Evolutionary conservation across 345 rosid species (phyloP), one percentile per base, ranked within the genome.

Genomic region (Garcia nutans): DNA sequence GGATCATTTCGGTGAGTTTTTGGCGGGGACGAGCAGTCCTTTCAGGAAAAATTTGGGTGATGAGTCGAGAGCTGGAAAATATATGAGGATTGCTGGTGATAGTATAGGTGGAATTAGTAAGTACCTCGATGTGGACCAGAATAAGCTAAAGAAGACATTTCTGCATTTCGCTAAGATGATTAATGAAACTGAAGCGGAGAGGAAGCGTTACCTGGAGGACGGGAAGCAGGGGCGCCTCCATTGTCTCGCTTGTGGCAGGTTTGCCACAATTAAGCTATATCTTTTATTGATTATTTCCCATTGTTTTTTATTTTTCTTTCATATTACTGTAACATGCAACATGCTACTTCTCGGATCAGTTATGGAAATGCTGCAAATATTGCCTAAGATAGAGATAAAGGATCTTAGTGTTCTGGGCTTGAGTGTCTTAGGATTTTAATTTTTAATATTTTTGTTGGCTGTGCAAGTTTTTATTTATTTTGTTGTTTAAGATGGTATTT

Each of bases 201-300:
- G 85, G 81, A 92, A 79, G 87, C 88, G 82, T 26, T 96, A 88
- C 82, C 82, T 91, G 85, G 98, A 93, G 84, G 81, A 90, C 26
- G 98, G 97, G 73, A 96, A 87, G 75, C 89, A 80, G 33, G 97
- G 97, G 13, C 85, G 91, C 63, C 87, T 93, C 73, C 90, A 80
- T 26, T 96, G 99, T 78, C 76, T 90, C 65, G 97, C 88, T 71
- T 96, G 99, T 70, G 85, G 85, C 91, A 93, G 98, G 98, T 92
- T 88, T 81, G 92, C 72, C 82, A 63, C 74, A 12, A 73, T 72
- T 65, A 15, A 16, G 13, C 37, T 68, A 5, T 31, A 16, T 55
- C 6, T 3, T 26, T 68, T 2, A 47, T 54, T 16, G 20, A 16
- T 55, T 70, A 8, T 70, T 10, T 19, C 41, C 45, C 54, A 20